phyloP scores from a whole-genome alignment of 345 rosid species.

The Psidium guajava region DNA sequence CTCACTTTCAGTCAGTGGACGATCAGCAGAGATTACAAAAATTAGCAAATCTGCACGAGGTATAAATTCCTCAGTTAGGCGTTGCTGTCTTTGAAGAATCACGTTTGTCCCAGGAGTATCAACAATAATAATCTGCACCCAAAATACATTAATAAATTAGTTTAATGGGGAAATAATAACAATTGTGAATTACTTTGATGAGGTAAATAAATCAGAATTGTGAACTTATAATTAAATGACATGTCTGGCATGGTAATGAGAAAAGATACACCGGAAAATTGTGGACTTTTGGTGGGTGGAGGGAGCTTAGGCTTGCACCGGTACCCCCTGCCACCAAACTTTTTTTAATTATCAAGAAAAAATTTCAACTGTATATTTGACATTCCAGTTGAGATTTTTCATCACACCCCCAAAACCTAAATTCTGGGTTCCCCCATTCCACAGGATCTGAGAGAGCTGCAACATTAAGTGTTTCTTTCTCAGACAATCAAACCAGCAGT shows the following conservation, averaged over 20 bases:
- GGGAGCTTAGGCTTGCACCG: neutral
- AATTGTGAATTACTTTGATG: neutral
- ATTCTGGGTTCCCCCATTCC: neutral
- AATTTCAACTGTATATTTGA: neutral
- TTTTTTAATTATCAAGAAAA: neutral
- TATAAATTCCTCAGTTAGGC: conserved; percentile 91
- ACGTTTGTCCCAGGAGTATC: conserved; percentile 98
- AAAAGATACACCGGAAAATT: neutral
- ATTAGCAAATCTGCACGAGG: conserved; percentile 93
- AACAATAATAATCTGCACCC: conserved; percentile 73
- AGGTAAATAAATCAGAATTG: neutral
- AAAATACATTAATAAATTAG: neutral
- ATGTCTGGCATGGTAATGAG: neutral
- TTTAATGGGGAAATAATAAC: neutral
- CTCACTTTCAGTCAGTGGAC: conserved; percentile 96
- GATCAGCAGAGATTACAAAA: conserved; percentile 93
- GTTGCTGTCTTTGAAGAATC: conserved; percentile 92
- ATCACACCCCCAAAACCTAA: neutral
- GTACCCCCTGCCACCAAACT: neutral
- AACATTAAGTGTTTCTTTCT: neutral
- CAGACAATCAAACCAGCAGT: neutral
- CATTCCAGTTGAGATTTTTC: neutral
- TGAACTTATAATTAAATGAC: neutral
- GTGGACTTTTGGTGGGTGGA: neutral
- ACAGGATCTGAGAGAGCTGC: neutral